Evolutionary conservation across 352 stramenopile species (phyloP).

Genomic region (Blastocystis sp.): DNA sequence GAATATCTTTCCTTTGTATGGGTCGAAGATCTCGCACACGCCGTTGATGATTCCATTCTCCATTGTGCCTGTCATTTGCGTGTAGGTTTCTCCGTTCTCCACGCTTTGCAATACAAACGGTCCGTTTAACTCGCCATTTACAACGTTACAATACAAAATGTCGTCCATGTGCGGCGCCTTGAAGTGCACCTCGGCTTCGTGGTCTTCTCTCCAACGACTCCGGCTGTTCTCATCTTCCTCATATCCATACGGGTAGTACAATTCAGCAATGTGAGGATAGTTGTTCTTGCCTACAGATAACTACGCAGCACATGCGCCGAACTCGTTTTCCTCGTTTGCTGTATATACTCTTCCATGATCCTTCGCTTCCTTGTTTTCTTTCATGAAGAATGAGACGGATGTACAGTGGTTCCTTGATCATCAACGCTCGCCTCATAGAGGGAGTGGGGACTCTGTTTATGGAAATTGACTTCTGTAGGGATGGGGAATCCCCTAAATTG

Average conservation of each 20-base stretch:
- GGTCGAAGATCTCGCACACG: conserved; percentile 42
- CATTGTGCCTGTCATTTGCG: conserved; percentile 40
- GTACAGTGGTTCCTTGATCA: conserved; percentile 44
- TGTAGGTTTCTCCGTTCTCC: conserved; percentile 11
- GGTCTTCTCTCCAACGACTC: not conserved
- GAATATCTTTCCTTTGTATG: conserved; percentile 45
- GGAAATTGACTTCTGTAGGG: too few relatives aligned
- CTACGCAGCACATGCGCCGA: not conserved
- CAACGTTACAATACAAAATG: not conserved
- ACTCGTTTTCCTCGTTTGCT: conserved; percentile 9
- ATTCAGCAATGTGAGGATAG: conserved; percentile 49
- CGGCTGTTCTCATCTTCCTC: not conserved
- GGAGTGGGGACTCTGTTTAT: not conserved
- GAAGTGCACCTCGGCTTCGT: conserved; percentile 13
- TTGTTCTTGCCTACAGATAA: conserved; percentile 53
- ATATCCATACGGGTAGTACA: conserved; percentile 63
- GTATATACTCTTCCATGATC: conserved; percentile 63
- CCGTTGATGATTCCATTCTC: conserved; percentile 30
- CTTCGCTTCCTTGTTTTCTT: not conserved
- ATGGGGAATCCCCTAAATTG: too few relatives aligned
- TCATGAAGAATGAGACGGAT: not conserved
- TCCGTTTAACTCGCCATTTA: not conserved
- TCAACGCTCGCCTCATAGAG: not conserved
- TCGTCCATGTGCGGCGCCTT: conserved; percentile 19
- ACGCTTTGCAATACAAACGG: not conserved